Evolutionary conservation across 2,329 filamentous ascomycete genomes (phyloP).

Genomic region (Hymenoscyphus infarciens): DNA sequence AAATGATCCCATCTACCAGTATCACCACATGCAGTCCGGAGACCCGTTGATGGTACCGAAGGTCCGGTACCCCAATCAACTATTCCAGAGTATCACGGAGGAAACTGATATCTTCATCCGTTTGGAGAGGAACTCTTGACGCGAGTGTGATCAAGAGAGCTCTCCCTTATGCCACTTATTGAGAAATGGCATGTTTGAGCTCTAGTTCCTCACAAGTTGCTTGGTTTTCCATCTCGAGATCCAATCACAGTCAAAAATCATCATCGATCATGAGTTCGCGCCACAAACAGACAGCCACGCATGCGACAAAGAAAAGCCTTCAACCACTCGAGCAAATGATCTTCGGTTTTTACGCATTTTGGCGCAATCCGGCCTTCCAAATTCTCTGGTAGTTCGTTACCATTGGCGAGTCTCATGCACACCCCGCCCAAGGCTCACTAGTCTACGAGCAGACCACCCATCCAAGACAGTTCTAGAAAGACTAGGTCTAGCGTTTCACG

Average conservation of each 20-base stretch:
- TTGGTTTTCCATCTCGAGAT: no score
- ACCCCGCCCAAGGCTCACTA: conserved; percentile 1
- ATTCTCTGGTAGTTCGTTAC: neutral
- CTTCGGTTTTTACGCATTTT: neutral
- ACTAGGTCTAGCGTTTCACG: neutral
- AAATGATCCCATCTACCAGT: no score
- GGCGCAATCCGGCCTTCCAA: neutral
- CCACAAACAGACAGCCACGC: neutral
- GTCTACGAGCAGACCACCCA: neutral
- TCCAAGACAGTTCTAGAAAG: no score
- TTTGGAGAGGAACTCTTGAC: no score
- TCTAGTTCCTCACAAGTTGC: no score
- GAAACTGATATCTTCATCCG: neutral
- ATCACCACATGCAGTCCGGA: no score
- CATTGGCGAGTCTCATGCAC: neutral
- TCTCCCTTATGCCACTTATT: no score
- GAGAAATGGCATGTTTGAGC: no score
- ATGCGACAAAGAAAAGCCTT: neutral
- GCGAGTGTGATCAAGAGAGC: no score
- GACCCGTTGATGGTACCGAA: no score
- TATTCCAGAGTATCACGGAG: no score
- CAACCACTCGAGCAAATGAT: neutral
- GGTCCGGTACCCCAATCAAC: no score
- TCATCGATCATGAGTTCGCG: neutral
- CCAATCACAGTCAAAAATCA: neutral